phyloP scores from a whole-genome alignment of 768 basidiomycete genomes.

The Kwoniella europaea region DNA sequence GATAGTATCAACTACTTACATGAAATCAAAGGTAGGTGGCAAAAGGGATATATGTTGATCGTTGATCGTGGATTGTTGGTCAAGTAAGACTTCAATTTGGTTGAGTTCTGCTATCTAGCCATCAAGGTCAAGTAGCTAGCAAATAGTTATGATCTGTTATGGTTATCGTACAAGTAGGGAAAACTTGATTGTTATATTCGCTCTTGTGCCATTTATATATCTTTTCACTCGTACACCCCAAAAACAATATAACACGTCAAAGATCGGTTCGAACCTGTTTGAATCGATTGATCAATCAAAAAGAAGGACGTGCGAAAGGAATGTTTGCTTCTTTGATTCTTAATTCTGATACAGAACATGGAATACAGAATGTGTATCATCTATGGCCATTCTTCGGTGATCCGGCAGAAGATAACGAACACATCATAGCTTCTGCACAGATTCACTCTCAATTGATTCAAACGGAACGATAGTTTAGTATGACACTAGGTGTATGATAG shows the following conservation, averaged over 20 bases:
- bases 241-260: not conserved
- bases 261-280: not conserved
- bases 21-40: no score
- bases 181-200: no score
- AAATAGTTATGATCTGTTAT: not conserved
- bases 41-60: no score
- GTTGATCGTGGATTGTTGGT: no score
- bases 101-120: no score
- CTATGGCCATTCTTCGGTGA: not conserved
- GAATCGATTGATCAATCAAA: not conserved
- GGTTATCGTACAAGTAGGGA: no score
- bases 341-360: not conserved
- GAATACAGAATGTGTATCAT: not conserved
- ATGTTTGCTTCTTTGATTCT: slow-evolving; percentile 1
- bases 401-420: not conserved
- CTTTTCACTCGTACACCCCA: not conserved
- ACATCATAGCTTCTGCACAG: not conserved
- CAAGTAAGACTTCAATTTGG: no score
- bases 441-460: not conserved
- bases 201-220: not conserved
- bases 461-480: not conserved
- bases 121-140: not conserved
- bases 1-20: no score
- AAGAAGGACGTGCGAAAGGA: slow-evolving; percentile 22
- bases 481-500: no score